Percentiles rank a stretch among this genome's conserved stretches.
Conservation (phyloP, 371 early-diverging fungal species). For the Parasitella parasitica region DNA sequence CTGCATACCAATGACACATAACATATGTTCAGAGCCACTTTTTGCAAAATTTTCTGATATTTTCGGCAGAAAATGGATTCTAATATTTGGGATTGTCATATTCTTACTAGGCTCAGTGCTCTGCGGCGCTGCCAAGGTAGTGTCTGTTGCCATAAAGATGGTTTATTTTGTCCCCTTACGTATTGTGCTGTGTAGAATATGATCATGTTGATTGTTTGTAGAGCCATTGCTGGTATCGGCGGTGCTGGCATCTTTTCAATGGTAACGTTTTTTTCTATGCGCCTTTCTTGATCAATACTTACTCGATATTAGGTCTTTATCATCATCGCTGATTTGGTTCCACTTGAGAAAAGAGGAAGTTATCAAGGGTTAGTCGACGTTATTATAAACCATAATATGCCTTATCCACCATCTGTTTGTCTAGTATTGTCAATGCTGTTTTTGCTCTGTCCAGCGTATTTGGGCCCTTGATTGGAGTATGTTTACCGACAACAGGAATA, state of each 20-base stretch:
- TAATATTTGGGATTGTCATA: slow-evolving; percentile 53
- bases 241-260: slow-evolving; percentile 59
- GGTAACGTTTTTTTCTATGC: slow-evolving; percentile 60
- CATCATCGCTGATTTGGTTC: slow-evolving; percentile 62
- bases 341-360: slow-evolving; percentile 54
- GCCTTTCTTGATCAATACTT: slow-evolving; percentile 13
- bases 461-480: slow-evolving; percentile 51
- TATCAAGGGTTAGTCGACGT: slow-evolving; percentile 54
- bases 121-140: slow-evolving; percentile 56
- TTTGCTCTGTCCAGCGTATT: slow-evolving; percentile 50
- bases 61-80: slow-evolving; percentile 70
- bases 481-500: not conserved
- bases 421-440: slow-evolving; percentile 42
- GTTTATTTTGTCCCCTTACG: slow-evolving; percentile 68
- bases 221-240: slow-evolving; percentile 66
- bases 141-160: slow-evolving; percentile 9
- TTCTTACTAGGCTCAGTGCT: slow-evolving; percentile 64
- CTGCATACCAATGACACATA: slow-evolving; percentile 70
- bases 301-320: slow-evolving; percentile 46
- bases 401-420: too few species aligned
- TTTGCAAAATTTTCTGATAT: slow-evolving; percentile 71
- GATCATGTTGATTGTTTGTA: slow-evolving; percentile 62
- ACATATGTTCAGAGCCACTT: slow-evolving; percentile 53
- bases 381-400: too few species aligned
- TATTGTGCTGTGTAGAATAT: slow-evolving; percentile 41